Conservation (phyloP, 2,329 filamentous ascomycete species). For the Acephala macrosclerotiorum region DNA sequence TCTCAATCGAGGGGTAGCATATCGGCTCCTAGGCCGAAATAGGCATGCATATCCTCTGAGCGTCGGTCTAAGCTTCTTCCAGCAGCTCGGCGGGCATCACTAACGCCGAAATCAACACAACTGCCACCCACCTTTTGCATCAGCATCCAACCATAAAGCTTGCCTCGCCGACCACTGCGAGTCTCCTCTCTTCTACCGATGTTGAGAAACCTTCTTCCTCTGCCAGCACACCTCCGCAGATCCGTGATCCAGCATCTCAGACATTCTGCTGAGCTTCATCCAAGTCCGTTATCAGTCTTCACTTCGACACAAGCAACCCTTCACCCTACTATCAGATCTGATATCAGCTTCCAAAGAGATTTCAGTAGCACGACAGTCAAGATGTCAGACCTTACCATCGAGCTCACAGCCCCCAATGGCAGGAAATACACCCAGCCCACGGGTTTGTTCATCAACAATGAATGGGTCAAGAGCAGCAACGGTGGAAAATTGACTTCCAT, state of each 20-base stretch:
- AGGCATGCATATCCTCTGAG: not conserved
- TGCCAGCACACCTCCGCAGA: conserved; percentile 30
- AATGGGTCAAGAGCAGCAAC: conserved; percentile 73
- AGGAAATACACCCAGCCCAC: conserved; percentile 74
- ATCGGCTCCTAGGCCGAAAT: conserved; percentile 4
- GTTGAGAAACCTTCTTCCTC: conserved; percentile 28
- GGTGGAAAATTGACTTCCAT: conserved; percentile 70
- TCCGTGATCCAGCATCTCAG: conserved; percentile 23
- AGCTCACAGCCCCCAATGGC: conserved; percentile 80
- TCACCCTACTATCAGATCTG: not conserved
- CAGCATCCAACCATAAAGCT: conserved; percentile 2
- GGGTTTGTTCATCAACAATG: conserved; percentile 86
- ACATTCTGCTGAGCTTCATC: not conserved
- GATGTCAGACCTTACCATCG: conserved; percentile 55
- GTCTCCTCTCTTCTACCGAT: conserved; percentile 21
- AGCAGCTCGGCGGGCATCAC: conserved; percentile 1
- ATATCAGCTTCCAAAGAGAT: conserved; percentile 10
- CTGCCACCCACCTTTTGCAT: conserved; percentile 5
- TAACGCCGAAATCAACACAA: not conserved
- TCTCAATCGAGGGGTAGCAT: conserved; percentile 5
- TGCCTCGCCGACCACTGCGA: not conserved
- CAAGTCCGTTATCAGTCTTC: not conserved
- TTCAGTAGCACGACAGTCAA: conserved; percentile 34
- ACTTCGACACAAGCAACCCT: not conserved
- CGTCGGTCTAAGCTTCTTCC: not conserved